Conservation (phyloP, 768 basidiomycete species). For the Leccinum variicolor region DNA sequence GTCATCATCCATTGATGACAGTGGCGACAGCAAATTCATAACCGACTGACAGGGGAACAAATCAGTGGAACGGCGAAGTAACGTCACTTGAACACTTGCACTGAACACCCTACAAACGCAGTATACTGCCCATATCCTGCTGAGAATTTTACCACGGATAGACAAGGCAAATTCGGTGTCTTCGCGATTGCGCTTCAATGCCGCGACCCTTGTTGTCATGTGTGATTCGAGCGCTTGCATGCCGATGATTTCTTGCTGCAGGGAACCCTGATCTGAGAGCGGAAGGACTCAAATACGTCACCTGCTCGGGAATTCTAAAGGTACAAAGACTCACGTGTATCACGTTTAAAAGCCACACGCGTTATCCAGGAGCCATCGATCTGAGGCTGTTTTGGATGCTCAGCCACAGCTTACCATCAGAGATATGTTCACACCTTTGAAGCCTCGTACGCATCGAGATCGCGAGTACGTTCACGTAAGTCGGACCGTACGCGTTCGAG, state of each 20-base stretch:
- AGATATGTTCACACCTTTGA: slow-evolving; percentile 23
- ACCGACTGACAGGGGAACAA: slow-evolving; percentile 24
- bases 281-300: background rate
- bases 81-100: slow-evolving; percentile 39
- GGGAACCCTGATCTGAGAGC: slow-evolving; percentile 33
- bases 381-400: slow-evolving; percentile 20
- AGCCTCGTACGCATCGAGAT: slow-evolving; percentile 22
- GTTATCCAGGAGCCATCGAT: slow-evolving; percentile 28
- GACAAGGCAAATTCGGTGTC: slow-evolving; percentile 50
- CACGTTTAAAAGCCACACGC: slow-evolving; percentile 29
- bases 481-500: slow-evolving; percentile 60
- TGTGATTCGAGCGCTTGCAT: slow-evolving; percentile 66
- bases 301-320: background rate
- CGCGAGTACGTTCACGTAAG: slow-evolving; percentile 35
- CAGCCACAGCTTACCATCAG: slow-evolving; percentile 3
- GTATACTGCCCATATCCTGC: slow-evolving; percentile 61
- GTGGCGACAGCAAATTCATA: slow-evolving; percentile 32
- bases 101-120: slow-evolving; percentile 60
- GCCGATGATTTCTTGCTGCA: slow-evolving; percentile 58
- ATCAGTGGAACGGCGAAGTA: slow-evolving; percentile 15
- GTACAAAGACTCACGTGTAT: slow-evolving; percentile 26
- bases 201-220: slow-evolving; percentile 56
- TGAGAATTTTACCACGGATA: slow-evolving; percentile 49
- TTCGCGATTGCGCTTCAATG: slow-evolving; percentile 47
- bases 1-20: slow-evolving; percentile 29